phyloP scores from a whole-genome alignment of 2,329 filamentous ascomycete species.

The Aspergillaceae sp. region DNA sequence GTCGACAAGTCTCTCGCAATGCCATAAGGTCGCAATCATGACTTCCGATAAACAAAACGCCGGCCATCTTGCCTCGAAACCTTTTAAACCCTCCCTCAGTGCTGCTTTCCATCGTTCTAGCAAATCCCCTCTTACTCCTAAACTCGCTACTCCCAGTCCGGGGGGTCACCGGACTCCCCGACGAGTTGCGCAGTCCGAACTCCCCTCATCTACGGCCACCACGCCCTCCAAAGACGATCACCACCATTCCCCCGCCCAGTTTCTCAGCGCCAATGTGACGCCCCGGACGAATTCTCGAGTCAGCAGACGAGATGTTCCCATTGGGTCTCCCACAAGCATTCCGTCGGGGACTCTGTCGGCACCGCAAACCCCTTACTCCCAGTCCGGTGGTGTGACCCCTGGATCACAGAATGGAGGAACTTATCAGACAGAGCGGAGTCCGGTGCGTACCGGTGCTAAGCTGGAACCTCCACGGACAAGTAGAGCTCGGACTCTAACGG shows the following conservation, averaged over 20 bases:
- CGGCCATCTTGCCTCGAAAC: conserved; percentile 41
- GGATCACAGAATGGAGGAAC: conserved; percentile 10
- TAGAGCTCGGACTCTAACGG: conserved; percentile 30
- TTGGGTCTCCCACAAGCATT: conserved; percentile 55
- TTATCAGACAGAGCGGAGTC: conserved; percentile 27
- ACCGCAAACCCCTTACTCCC: conserved; percentile 22
- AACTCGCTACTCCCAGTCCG: conserved; percentile 43
- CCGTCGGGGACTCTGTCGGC: conserved; percentile 16
- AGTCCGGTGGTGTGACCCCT: conserved; percentile 15
- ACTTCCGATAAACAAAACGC: conserved; percentile 46
- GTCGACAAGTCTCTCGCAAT: conserved; percentile 28
- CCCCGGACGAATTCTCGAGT: conserved; percentile 68
- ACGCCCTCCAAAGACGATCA: conserved; percentile 34
- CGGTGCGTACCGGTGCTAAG: conserved; percentile 21
- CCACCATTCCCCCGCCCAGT: conserved; percentile 39
- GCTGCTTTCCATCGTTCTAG: conserved; percentile 50
- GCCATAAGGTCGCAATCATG: conserved; percentile 42
- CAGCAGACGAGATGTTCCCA: conserved; percentile 60
- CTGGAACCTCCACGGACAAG: conserved; percentile 23
- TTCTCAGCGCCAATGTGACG: conserved; percentile 62
- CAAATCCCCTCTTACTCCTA: conserved; percentile 50
- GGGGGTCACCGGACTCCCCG: conserved; percentile 21
- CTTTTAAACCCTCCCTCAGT: conserved; percentile 61
- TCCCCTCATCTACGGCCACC: conserved; percentile 21
- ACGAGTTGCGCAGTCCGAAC: conserved; percentile 26